These are phyloP conservation scores for Musa troglodytarum DNA, from an alignment of 176 grass and related monocot genomes.

Conservation along the genomic window DNA sequence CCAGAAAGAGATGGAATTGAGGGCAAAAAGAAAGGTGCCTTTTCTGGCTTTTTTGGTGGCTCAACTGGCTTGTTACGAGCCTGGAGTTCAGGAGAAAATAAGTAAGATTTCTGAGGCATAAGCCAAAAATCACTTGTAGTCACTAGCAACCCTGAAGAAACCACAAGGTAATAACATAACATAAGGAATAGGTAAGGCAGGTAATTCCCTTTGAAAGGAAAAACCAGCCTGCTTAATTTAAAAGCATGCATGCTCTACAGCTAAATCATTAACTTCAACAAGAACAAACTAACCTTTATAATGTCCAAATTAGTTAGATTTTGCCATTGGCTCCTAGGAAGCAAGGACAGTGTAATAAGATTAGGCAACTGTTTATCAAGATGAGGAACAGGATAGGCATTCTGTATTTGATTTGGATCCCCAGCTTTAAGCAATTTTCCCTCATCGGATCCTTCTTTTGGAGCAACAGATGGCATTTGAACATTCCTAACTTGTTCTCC, in stretches of 20 bases:
- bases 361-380: constrained; percentile 69
- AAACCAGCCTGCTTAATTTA: not conserved
- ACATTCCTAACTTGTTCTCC: constrained; percentile 58
- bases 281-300: constrained; percentile 63
- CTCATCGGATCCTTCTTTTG: constrained; percentile 37
- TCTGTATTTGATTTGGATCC: constrained; percentile 31
- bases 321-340: constrained; percentile 98
- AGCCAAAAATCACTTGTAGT: not conserved
- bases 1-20: constrained; percentile 82
- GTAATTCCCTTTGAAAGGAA: not conserved
- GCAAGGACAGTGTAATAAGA: constrained; percentile 88
- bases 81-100: constrained; percentile 19
- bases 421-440: constrained; percentile 29
- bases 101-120: not conserved
- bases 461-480: constrained; percentile 56
- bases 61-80: constrained; percentile 91
- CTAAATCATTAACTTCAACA: not conserved
- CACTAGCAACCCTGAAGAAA: not conserved
- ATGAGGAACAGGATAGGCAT: constrained; percentile 31
- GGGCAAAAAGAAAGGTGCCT: constrained; percentile 94
- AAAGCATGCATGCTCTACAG: not conserved
- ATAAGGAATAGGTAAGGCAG: not conserved
- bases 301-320: constrained; percentile 91
- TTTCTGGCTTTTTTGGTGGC: constrained; percentile 95
- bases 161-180: not conserved